Percentiles rank a stretch among this genome's conserved stretches.
These are phyloP conservation scores for Argentina anserina DNA, from an alignment of 306 rosid species.

Conservation along the genomic window DNA sequence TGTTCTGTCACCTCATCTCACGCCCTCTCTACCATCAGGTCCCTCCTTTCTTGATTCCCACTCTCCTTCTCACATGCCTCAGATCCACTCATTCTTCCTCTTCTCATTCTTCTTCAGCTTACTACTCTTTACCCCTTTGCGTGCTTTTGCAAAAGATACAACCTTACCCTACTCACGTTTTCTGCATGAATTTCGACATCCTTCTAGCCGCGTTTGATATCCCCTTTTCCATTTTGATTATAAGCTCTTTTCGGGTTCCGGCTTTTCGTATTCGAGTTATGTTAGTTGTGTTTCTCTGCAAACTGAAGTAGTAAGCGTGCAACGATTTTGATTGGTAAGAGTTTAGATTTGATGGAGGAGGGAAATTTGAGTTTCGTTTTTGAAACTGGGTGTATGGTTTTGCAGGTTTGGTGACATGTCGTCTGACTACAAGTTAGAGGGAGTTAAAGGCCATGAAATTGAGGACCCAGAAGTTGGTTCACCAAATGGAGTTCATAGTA, in stretches of 20 bases:
- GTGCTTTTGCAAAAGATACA: slow-evolving; percentile 47
- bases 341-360: no score
- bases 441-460: slow-evolving; percentile 30
- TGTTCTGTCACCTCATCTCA: slow-evolving; percentile 38
- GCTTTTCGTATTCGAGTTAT: not conserved
- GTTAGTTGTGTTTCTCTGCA: not conserved
- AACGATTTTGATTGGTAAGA: slow-evolving; percentile 4
- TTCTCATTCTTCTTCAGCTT: no score
- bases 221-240: not conserved
- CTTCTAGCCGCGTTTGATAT: slow-evolving; percentile 7
- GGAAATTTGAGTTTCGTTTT: no score
- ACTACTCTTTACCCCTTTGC: slow-evolving; percentile 39
- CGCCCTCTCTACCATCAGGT: slow-evolving; percentile 20
- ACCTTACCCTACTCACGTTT: slow-evolving; percentile 19
- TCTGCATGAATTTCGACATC: slow-evolving; percentile 20
- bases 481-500: slow-evolving; percentile 25
- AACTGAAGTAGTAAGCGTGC: not conserved
- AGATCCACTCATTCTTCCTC: slow-evolving; percentile 24
- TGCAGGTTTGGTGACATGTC: slow-evolving; percentile 46
- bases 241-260: not conserved
- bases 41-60: slow-evolving; percentile 18
- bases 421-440: slow-evolving; percentile 48
- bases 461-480: slow-evolving; percentile 45
- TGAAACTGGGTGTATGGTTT: not conserved
- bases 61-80: slow-evolving; percentile 8